Percentiles rank a stretch among this genome's conserved stretches.
phyloP scores from a whole-genome alignment of 192 early-diverging fungal genomes.

The Mortierella hygrophila region DNA sequence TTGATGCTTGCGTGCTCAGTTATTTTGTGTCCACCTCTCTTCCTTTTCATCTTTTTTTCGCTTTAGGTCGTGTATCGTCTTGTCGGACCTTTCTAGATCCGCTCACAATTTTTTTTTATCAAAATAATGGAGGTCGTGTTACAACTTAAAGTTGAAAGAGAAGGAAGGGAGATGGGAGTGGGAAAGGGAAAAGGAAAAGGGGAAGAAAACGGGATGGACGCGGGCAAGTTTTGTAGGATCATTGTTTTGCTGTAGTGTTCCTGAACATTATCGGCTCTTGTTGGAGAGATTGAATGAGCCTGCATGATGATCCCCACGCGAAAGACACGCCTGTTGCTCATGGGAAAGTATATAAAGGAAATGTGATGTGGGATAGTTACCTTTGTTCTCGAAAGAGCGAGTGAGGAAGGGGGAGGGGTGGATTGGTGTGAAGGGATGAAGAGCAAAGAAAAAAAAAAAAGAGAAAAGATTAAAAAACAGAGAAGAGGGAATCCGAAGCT shows the following conservation, averaged over 20 bases:
- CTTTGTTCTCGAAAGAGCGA: constrained; percentile 5
- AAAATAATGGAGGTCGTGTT: not conserved
- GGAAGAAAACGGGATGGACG: constrained; percentile 9
- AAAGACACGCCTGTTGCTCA: not conserved
- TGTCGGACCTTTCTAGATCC: not conserved
- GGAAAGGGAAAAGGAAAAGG: not conserved
- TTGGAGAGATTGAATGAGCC: not conserved
- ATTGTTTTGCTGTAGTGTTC: not conserved
- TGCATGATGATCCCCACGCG: not conserved
- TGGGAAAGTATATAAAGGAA: not conserved
- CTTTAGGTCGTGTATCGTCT: not conserved
- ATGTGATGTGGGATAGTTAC: constrained; percentile 5
- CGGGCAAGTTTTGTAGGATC: constrained; percentile 11
- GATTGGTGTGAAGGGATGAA: constrained; percentile 22
- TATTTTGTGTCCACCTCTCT: not conserved
- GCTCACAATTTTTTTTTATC: constrained; percentile 5
- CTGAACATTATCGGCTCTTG: constrained; percentile 3
- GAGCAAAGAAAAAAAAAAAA: constrained; percentile 6
- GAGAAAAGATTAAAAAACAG: constrained; percentile 9
- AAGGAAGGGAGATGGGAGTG: constrained; percentile 1
- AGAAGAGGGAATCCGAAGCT: too few species aligned
- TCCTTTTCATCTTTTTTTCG: not conserved
- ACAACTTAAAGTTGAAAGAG: not conserved
- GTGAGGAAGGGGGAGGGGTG: not conserved
- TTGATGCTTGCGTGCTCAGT: constrained; percentile 1